Evolutionary conservation across 176 grass and related monocot genomes (phyloP).

Genomic region (Bolboschoenus planiculmis): DNA sequence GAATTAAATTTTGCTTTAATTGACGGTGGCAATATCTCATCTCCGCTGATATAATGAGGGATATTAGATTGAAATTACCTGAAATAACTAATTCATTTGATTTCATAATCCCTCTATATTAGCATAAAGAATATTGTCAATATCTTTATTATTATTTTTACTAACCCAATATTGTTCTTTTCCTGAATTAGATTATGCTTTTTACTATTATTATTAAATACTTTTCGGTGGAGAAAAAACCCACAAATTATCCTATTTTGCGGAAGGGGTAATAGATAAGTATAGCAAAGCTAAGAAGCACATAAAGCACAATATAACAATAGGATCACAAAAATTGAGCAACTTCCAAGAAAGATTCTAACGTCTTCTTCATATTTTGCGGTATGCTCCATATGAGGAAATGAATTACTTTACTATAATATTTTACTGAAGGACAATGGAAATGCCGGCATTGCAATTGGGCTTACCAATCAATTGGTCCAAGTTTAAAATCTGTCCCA

Average conservation of each 20-base stretch:
- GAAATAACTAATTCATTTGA: background rate
- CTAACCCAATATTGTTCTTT: background rate
- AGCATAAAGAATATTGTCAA: background rate
- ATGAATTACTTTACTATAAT: constrained; percentile 27
- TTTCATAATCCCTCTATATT: background rate
- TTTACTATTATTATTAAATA: background rate
- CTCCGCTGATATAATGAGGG: background rate
- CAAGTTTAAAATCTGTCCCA: constrained; percentile 33
- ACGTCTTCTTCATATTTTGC: background rate
- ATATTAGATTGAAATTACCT: background rate
- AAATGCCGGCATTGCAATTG: constrained; percentile 67
- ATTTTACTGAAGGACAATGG: constrained; percentile 72
- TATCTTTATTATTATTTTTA: background rate
- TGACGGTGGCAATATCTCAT: background rate
- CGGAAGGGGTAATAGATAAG: background rate
- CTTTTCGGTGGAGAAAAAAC: background rate
- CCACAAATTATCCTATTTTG: background rate
- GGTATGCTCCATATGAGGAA: background rate
- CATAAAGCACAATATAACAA: background rate
- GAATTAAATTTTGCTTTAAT: background rate
- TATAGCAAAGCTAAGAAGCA: background rate
- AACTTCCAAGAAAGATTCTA: background rate
- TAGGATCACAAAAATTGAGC: background rate
- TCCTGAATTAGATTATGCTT: background rate
- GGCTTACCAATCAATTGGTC: constrained; percentile 49